Conservation (phyloP, 345 rosid genomes). For the Toxicodendron radicans region DNA sequence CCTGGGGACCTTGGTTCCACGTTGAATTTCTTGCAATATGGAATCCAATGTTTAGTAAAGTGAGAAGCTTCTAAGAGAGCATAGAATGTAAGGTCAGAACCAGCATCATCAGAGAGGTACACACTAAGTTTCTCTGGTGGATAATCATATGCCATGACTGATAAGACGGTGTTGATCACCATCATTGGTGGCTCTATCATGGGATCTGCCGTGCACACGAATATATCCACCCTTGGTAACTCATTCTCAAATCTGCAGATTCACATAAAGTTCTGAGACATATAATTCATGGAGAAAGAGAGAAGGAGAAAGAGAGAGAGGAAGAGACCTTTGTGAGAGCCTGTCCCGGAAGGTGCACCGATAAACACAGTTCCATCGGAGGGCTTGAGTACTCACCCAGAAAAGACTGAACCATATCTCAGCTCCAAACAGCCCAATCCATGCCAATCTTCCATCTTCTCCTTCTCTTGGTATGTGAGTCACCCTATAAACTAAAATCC, state of each 20-base stretch:
- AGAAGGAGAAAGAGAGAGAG: neutral
- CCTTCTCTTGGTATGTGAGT: constrained; percentile 27
- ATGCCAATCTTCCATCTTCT: constrained; percentile 37
- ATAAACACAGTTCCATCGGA: constrained; percentile 42
- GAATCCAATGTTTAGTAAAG: constrained; percentile 50
- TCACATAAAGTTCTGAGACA: neutral
- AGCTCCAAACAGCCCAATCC: constrained; percentile 48
- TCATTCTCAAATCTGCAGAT: constrained; percentile 32
- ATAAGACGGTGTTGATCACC: constrained; percentile 51
- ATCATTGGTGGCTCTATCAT: constrained; percentile 47
- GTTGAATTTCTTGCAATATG: constrained; percentile 43
- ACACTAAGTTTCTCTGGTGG: constrained; percentile 42
- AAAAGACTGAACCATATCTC: constrained; percentile 52
- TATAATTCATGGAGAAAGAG: neutral
- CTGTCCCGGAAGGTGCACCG: constrained; percentile 45
- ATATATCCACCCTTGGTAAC: constrained; percentile 49
- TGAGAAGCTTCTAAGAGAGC: constrained; percentile 53
- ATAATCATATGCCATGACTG: constrained; percentile 49
- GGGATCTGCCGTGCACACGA: constrained; percentile 59
- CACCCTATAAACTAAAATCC: constrained; percentile 33
- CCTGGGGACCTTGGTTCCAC: constrained; percentile 50
- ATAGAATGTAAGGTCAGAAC: constrained; percentile 42
- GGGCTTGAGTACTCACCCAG: constrained; percentile 48
- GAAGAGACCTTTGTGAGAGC: constrained; percentile 43
- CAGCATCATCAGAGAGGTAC: constrained; percentile 60